Conservation (phyloP, 129 eudicot species). For the Erigeron canadensis region DNA sequence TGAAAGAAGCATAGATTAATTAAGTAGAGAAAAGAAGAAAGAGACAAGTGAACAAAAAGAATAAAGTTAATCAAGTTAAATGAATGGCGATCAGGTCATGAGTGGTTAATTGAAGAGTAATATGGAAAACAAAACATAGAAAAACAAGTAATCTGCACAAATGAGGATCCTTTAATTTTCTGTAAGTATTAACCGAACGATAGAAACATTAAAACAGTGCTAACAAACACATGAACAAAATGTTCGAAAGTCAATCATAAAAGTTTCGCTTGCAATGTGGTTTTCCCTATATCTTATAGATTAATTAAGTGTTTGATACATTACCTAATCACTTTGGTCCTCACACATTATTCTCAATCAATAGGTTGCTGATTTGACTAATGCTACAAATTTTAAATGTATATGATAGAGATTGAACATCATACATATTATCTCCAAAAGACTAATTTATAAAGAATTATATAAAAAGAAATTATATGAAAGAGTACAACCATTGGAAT, state of each 20-base stretch:
- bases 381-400: background rate
- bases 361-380: background rate
- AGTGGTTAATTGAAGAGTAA: background rate
- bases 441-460: no score
- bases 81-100: background rate
- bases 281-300: background rate
- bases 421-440: background rate
- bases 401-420: background rate
- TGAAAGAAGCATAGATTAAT: background rate
- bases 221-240: background rate
- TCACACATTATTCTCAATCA: background rate
- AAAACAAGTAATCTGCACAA: background rate
- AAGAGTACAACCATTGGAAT: no score
- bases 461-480: no score
- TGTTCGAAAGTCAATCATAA: background rate
- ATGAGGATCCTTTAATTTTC: no score
- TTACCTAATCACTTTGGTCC: slow-evolving; percentile 8
- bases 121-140: background rate
- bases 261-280: slow-evolving; percentile 5
- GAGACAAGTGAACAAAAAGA: slow-evolving; percentile 9
- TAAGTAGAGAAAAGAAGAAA: background rate
- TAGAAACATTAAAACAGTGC: no score
- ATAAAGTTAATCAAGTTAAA: background rate
- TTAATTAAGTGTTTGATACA: background rate
- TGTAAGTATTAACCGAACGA: no score